These are phyloP conservation scores for Tetraselmis striata DNA, from an alignment of 139 green algal species.

Conservation along the genomic window DNA sequence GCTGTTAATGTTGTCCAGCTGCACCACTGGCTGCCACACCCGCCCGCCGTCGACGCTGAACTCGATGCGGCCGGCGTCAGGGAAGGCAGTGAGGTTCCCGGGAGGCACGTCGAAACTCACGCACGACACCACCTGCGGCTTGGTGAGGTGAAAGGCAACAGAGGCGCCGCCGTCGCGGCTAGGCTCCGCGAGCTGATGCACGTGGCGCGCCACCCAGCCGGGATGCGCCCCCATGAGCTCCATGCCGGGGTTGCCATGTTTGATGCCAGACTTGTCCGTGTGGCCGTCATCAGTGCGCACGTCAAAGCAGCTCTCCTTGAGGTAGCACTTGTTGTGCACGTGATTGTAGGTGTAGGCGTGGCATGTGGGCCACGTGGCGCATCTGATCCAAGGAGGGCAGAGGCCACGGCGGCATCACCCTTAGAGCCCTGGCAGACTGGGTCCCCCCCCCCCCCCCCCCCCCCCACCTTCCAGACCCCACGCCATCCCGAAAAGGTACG, in stretches of 20 bases:
- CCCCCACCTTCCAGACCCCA: too few species aligned
- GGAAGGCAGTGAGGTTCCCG: not conserved
- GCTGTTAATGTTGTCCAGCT: not conserved
- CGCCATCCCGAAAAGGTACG: too few species aligned
- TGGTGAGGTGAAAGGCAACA: not conserved
- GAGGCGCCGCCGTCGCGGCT: not conserved
- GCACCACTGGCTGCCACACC: not conserved
- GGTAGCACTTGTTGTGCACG: not conserved
- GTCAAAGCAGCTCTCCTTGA: not conserved
- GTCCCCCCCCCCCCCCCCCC: too few species aligned
- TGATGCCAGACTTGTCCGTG: not conserved
- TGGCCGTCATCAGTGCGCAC: not conserved
- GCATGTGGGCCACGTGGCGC: not conserved
- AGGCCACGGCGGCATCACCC: too few species aligned
- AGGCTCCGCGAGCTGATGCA: not conserved
- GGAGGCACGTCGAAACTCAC: not conserved
- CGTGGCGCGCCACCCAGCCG: not conserved
- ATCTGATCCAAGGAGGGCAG: too few species aligned
- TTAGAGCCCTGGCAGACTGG: too few species aligned
- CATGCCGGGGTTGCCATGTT: not conserved
- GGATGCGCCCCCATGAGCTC: not conserved
- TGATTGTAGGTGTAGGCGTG: not conserved
- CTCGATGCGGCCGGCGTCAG: not conserved
- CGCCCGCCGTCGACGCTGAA: not conserved
- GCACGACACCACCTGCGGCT: not conserved